Conservation (phyloP, 352 stramenopile genomes). For the Blastocystis sp. region DNA sequence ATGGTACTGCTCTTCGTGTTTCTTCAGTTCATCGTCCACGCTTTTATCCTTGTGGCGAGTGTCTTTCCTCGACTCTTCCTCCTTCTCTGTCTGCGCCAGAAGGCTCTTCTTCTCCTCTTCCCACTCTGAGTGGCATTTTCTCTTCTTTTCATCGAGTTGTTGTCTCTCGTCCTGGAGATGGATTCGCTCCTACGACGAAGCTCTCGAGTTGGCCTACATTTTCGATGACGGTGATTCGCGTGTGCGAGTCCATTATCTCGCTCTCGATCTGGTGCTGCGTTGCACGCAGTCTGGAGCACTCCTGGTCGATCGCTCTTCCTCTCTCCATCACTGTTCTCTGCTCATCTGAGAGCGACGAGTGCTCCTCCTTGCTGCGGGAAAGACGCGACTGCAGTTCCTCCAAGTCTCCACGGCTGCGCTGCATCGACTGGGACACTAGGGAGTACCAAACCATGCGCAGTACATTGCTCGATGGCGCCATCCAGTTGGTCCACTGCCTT, state of each 20-base stretch:
- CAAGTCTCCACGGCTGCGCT: too few relatives aligned
- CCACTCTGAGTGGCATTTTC: neutral
- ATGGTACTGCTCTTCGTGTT: neutral
- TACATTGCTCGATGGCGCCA: neutral
- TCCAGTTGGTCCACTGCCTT: neutral
- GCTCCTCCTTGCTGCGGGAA: neutral
- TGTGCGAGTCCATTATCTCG: neutral
- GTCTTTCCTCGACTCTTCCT: neutral
- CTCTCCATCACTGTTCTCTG: neutral
- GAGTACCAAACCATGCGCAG: neutral
- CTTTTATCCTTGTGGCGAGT: neutral
- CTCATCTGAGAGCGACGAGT: neutral
- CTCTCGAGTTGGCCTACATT: neutral
- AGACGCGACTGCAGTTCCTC: neutral
- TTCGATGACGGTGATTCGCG: neutral
- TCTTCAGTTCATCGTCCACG: neutral
- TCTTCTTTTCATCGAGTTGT: neutral
- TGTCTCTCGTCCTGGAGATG: neutral
- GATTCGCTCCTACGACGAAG: neutral
- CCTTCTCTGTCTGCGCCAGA: neutral
- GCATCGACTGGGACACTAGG: neutral
- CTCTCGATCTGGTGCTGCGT: neutral
- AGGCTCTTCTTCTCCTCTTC: neutral
- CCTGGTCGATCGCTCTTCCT: neutral
- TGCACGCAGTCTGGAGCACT: neutral